Base-by-base conservation (phyloP, 1,284 basidiomycete genomes). In the Puccinia hordei region DNA sequence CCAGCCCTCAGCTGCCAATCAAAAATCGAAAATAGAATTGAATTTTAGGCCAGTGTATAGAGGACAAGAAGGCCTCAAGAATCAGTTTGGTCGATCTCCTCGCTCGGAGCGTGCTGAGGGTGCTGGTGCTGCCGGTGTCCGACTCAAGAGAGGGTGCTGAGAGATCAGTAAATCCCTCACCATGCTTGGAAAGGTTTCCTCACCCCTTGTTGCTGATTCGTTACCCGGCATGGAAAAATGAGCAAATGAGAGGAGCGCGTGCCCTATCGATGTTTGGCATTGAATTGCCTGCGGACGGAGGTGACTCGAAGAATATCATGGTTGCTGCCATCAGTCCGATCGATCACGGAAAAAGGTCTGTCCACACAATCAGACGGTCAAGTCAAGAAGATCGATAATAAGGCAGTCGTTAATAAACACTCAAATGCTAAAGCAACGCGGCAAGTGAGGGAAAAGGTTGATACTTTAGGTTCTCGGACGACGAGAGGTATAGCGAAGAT, bases 311-410 rank as follows among this genome's bases (percentile, higher is more conserved):
- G 72, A 86, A 85, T 0, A 85, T 85, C 51, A 86, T 87, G 86
- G 98, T 99, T 84, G 97, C 96, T 68, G 96, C 96, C 53, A 98
- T 99, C 82, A 92, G 95, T 30, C 95, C 95, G 22, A 95, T 96
- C 51, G 96, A 98, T 87, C 96, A 98, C 86, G 96, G 98, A 83
- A 96, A 98, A 87, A 98, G 96, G 98, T 81, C 94, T 93, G 87
- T 96, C 94, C 6, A 87, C 96, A 81, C 91, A 97, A 2, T 99
- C 99, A 86, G 97, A 97, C 83, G 95, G 98, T 88, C 85, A 89
- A 85, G 95, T 96, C 35, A 99, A 99, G 91, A 97, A 96, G 90
- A 99, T 99, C 88, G 97, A 96, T 90, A 99, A 98, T 87, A 97
- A 98, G 88, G 95, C 97, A 22, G 90, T 98, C 73, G 93, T 99